These are phyloP conservation scores for Mycena kentingensis DNA, from an alignment of 768 basidiomycete genomes.

Conservation along the genomic window DNA sequence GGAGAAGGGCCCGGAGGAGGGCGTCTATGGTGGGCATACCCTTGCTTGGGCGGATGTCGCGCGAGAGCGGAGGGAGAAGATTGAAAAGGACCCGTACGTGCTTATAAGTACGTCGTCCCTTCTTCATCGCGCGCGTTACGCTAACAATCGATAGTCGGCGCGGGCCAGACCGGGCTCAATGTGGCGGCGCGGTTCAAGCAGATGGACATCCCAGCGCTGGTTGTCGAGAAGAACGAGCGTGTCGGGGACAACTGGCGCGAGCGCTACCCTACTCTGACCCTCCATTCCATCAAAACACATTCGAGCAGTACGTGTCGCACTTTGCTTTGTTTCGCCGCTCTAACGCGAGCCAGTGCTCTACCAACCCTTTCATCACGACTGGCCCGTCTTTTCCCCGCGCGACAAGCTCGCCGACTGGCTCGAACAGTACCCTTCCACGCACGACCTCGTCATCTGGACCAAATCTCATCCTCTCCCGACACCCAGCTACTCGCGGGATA, in stretches of 20 bases:
- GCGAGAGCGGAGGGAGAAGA: constrained; percentile 30
- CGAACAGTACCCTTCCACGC: constrained; percentile 41
- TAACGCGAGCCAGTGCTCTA: constrained; percentile 37
- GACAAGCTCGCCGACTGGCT: constrained; percentile 47
- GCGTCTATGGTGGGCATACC: constrained; percentile 32
- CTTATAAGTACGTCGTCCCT: constrained; percentile 30
- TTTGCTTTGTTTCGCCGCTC: not conserved
- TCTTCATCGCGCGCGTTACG: not conserved
- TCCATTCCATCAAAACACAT: constrained; percentile 40
- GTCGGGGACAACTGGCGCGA: constrained; percentile 46
- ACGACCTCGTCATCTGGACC: constrained; percentile 47
- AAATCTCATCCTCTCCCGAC: constrained; percentile 31
- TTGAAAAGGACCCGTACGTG: constrained; percentile 34
- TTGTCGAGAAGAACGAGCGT: constrained; percentile 37
- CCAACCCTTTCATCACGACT: constrained; percentile 38
- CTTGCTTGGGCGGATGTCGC: constrained; percentile 31
- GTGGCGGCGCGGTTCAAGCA: constrained; percentile 44
- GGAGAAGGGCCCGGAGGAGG: constrained; percentile 26
- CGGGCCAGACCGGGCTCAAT: constrained; percentile 43
- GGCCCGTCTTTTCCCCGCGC: constrained; percentile 44
- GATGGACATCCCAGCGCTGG: constrained; percentile 40
- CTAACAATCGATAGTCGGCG: constrained; percentile 36
- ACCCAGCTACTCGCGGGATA: constrained; percentile 33
- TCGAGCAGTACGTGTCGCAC: constrained; percentile 23
- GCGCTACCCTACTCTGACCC: constrained; percentile 42